phyloP scores from a whole-genome alignment of 768 basidiomycete genomes.

The Chalciporus piperatus region DNA sequence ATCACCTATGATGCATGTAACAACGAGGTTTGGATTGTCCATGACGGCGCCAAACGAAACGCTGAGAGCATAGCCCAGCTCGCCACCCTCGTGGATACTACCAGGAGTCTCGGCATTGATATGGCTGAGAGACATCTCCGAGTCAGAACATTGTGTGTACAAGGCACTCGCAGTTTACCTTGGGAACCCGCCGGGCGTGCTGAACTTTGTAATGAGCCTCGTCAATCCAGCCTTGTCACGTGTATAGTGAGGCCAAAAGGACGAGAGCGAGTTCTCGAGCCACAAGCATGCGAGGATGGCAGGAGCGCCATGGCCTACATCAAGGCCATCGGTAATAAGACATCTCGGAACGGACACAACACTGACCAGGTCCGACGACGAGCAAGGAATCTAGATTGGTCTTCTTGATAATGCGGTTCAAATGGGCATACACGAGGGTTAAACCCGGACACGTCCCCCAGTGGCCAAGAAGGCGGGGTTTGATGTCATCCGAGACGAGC shows the following conservation, averaged over 20 bases:
- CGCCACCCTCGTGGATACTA: slow-evolving; percentile 88
- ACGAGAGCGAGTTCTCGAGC: slow-evolving; percentile 72
- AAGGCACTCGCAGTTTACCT: slow-evolving; percentile 41
- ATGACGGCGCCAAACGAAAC: slow-evolving; percentile 88
- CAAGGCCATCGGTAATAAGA: neutral
- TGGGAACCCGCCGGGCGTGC: slow-evolving; percentile 81
- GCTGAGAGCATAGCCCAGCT: slow-evolving; percentile 84
- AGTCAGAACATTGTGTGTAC: neutral
- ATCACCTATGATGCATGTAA: slow-evolving; percentile 81
- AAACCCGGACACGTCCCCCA: slow-evolving; percentile 86
- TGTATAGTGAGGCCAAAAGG: slow-evolving; percentile 56
- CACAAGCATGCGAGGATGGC: slow-evolving; percentile 83
- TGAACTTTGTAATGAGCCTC: slow-evolving; percentile 72
- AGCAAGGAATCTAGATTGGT: slow-evolving; percentile 64
- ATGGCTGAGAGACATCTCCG: slow-evolving; percentile 40
- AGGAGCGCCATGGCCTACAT: slow-evolving; percentile 76
- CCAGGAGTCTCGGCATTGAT: slow-evolving; percentile 87
- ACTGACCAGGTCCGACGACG: slow-evolving; percentile 73
- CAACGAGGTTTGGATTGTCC: slow-evolving; percentile 86
- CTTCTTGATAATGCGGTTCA: slow-evolving; percentile 61
- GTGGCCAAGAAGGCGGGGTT: slow-evolving; percentile 76
- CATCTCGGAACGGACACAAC: neutral
- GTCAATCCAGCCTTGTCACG: slow-evolving; percentile 58
- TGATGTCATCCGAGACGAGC: slow-evolving; percentile 68
- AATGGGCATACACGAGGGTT: slow-evolving; percentile 66